These are phyloP conservation scores for Rhodotorula sp. DNA, from an alignment of 1,284 basidiomycete species.

Conservation along the genomic window DNA sequence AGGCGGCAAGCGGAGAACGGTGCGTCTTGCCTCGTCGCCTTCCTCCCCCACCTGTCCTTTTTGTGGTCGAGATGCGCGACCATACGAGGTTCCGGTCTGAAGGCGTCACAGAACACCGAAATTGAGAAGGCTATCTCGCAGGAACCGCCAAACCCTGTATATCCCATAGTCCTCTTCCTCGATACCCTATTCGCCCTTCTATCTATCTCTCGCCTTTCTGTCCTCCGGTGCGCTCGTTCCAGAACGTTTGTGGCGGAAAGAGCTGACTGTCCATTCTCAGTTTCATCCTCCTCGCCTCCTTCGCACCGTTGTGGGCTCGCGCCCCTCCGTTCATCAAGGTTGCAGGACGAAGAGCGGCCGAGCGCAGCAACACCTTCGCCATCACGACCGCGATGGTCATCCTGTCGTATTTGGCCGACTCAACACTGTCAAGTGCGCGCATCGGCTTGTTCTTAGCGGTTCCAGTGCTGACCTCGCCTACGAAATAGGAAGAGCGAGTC, in stretches of 20 bases:
- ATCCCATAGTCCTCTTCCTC: slow-evolving; percentile 25
- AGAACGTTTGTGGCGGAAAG: too few species aligned
- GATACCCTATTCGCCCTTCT: slow-evolving; percentile 29
- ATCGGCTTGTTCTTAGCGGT: too few species aligned
- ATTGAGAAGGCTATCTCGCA: neutral
- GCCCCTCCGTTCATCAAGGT: slow-evolving; percentile 28
- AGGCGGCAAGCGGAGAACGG: slow-evolving; percentile 27
- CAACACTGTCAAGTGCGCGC: slow-evolving; percentile 31
- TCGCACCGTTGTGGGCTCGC: slow-evolving; percentile 33
- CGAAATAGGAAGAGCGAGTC: neutral
- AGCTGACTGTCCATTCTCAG: slow-evolving; percentile 2
- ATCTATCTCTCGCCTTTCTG: slow-evolving; percentile 17
- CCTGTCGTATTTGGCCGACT: slow-evolving; percentile 31
- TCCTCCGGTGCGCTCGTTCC: slow-evolving; percentile 13
- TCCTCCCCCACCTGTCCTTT: neutral
- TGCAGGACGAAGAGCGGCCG: slow-evolving; percentile 28
- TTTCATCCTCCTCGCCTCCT: slow-evolving; percentile 35
- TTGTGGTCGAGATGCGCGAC: too few species aligned
- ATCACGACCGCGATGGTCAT: slow-evolving; percentile 37
- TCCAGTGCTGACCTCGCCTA: too few species aligned
- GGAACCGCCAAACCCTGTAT: slow-evolving; percentile 23
- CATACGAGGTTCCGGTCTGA: too few species aligned
- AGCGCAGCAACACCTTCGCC: slow-evolving; percentile 37
- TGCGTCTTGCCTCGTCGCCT: slow-evolving; percentile 2
- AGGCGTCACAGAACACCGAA: neutral